Conservation (phyloP, 345 rosid species). For the Boechera stricta region DNA sequence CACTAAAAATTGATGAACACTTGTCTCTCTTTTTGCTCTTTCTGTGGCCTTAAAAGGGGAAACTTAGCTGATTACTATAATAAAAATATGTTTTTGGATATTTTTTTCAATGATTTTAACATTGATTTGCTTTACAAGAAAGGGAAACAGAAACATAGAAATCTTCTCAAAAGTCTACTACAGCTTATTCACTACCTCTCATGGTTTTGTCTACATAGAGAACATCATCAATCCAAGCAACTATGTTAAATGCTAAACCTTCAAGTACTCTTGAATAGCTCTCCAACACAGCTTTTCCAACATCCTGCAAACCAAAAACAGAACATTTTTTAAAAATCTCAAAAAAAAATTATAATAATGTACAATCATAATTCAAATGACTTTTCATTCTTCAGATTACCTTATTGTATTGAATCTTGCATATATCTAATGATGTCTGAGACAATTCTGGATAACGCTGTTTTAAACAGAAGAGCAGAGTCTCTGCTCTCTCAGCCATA, state of each 20-base stretch:
- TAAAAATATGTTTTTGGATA: background rate
- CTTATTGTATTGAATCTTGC: slow-evolving; percentile 81
- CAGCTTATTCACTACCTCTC: slow-evolving; percentile 39
- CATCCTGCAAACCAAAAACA: slow-evolving; percentile 61
- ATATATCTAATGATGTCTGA: slow-evolving; percentile 83
- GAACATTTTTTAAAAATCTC: background rate
- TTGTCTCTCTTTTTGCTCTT: slow-evolving; percentile 9
- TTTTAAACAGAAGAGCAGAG: slow-evolving; percentile 78
- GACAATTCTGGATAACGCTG: slow-evolving; percentile 81
- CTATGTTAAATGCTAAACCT: slow-evolving; percentile 83
- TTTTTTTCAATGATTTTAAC: background rate
- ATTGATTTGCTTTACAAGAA: slow-evolving; percentile 19
- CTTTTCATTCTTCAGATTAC: slow-evolving; percentile 32
- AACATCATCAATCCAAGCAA: slow-evolving; percentile 85
- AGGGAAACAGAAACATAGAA: slow-evolving; percentile 19
- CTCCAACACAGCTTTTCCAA: slow-evolving; percentile 79
- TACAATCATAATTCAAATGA: background rate
- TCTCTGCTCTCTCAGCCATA: slow-evolving; percentile 89
- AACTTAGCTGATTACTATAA: slow-evolving; percentile 1
- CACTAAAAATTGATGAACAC: slow-evolving; percentile 22
- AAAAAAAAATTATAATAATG: background rate
- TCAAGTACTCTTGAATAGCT: slow-evolving; percentile 86
- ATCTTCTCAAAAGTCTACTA: background rate
- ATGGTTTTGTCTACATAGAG: slow-evolving; percentile 64
- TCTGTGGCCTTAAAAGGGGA: background rate